Percentiles rank a stretch among this genome's conserved stretches.
These are phyloP conservation scores for Malus hybrid DNA, from an alignment of 331 rosid species.

Conservation along the genomic window DNA sequence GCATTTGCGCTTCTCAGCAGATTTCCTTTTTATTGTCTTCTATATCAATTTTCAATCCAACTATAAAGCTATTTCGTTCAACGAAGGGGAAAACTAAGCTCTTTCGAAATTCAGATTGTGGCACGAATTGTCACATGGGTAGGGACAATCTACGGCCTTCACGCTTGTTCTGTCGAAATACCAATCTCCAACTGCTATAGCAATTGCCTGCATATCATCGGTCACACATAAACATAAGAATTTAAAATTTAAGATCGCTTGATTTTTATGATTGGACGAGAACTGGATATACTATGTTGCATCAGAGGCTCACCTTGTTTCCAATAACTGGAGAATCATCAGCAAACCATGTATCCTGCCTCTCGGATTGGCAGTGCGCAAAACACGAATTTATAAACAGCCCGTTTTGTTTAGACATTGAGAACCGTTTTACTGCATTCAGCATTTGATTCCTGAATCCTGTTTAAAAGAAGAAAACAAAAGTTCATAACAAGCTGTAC, in stretches of 20 bases:
- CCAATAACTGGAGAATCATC: slow-evolving; percentile 60
- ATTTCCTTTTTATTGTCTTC: slow-evolving; percentile 22
- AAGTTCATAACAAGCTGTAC: neutral
- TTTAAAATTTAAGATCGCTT: neutral
- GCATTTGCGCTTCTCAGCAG: slow-evolving; percentile 25
- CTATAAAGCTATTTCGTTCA: slow-evolving; percentile 7
- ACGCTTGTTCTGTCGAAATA: slow-evolving; percentile 62
- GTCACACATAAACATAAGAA: neutral
- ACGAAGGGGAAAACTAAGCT: slow-evolving; percentile 4
- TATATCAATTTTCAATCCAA: slow-evolving; percentile 18
- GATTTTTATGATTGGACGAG: neutral
- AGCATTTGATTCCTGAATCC: slow-evolving; percentile 89
- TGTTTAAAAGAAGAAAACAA: slow-evolving; percentile 15
- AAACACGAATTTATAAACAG: slow-evolving; percentile 83
- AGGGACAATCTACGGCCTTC: slow-evolving; percentile 71
- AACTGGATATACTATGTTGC: neutral
- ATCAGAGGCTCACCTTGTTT: slow-evolving; percentile 52
- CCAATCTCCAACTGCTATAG: slow-evolving; percentile 96
- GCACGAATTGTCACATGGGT: slow-evolving; percentile 84
- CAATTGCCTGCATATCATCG: slow-evolving; percentile 55
- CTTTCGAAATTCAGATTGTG: slow-evolving; percentile 70
- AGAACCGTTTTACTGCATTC: slow-evolving; percentile 39
- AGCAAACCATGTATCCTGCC: slow-evolving; percentile 95
- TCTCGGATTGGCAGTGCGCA: slow-evolving; percentile 92
- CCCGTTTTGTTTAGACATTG: slow-evolving; percentile 54